These are phyloP conservation scores for Xylariaceae sp. DNA, from an alignment of 2,329 filamentous ascomycete species.

Conservation along the genomic window DNA sequence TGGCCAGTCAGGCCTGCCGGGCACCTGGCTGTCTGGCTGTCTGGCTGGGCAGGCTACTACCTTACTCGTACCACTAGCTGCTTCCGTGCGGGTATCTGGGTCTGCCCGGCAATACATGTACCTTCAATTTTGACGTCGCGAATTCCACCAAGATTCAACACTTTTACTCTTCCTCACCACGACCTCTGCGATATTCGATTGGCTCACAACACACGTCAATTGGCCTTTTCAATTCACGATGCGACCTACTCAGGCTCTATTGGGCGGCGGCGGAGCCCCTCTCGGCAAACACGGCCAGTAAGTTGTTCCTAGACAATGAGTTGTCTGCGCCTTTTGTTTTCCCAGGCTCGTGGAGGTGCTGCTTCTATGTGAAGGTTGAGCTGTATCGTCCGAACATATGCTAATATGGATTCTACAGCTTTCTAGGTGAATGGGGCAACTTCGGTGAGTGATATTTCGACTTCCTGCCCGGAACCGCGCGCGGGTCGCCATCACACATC, in stretches of 20 bases:
- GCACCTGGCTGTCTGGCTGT: too few species aligned
- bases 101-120: slow-evolving; percentile 6
- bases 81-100: slow-evolving; percentile 17
- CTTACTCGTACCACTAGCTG: slow-evolving; percentile 18
- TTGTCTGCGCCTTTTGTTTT: slow-evolving; percentile 37
- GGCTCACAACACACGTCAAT: slow-evolving; percentile 33
- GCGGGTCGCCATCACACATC: not conserved
- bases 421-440: slow-evolving; percentile 73
- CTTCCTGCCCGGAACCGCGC: not conserved
- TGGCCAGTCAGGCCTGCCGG: slow-evolving; percentile 23
- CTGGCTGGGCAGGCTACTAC: too few species aligned
- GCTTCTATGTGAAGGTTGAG: not conserved
- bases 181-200: slow-evolving; percentile 32
- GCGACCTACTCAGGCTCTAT: slow-evolving; percentile 50
- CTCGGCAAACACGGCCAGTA: slow-evolving; percentile 50
- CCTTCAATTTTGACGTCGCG: slow-evolving; percentile 38
- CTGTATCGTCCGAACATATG: slow-evolving; percentile 1
- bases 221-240: slow-evolving; percentile 40
- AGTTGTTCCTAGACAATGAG: slow-evolving; percentile 30
- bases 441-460: slow-evolving; percentile 62
- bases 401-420: slow-evolving; percentile 53
- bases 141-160: slow-evolving; percentile 10
- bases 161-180: slow-evolving; percentile 29
- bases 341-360: not conserved
- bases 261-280: slow-evolving; percentile 44